phyloP scores from a whole-genome alignment of 2,329 filamentous ascomycete genomes.

The Sphaerulina musiva region DNA sequence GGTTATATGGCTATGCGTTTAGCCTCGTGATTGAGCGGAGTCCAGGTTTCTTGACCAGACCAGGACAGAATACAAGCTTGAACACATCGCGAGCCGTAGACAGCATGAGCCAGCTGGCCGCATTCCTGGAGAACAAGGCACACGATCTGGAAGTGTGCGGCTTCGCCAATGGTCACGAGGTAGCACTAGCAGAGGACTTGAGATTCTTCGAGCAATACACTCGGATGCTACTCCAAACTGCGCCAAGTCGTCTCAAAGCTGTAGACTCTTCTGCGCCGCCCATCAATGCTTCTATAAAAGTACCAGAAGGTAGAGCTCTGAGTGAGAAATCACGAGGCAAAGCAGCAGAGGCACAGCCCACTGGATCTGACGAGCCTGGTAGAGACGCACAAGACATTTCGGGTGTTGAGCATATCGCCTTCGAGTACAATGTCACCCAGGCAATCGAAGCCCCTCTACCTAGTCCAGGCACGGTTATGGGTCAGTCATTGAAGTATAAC shows the following conservation, averaged over 20 bases:
- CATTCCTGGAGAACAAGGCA: constrained; percentile 7
- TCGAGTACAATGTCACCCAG: too few relatives aligned
- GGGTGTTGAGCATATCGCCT: too few relatives aligned
- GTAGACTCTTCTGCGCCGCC: not conserved
- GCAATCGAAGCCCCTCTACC: too few relatives aligned
- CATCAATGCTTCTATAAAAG: not conserved
- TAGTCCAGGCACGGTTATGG: too few relatives aligned
- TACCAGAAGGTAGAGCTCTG: not conserved
- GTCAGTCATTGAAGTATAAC: too few relatives aligned
- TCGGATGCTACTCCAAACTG: not conserved
- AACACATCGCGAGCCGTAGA: constrained; percentile 6
- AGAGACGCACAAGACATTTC: too few relatives aligned
- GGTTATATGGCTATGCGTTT: constrained; percentile 11
- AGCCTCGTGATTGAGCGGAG: constrained; percentile 2
- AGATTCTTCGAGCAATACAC: not conserved
- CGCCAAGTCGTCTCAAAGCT: not conserved
- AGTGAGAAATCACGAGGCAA: not conserved
- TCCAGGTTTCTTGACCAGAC: constrained; percentile 1
- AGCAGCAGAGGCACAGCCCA: not conserved
- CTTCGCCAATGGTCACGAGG: not conserved
- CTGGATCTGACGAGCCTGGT: too few relatives aligned
- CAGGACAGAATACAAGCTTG: constrained; percentile 9
- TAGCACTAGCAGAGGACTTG: constrained; percentile 2
- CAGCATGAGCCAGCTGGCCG: constrained; percentile 12
- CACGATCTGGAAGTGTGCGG: not conserved